Evolutionary conservation across 116 monocot genomes (phyloP).

Genomic region (Zostera marina): DNA sequence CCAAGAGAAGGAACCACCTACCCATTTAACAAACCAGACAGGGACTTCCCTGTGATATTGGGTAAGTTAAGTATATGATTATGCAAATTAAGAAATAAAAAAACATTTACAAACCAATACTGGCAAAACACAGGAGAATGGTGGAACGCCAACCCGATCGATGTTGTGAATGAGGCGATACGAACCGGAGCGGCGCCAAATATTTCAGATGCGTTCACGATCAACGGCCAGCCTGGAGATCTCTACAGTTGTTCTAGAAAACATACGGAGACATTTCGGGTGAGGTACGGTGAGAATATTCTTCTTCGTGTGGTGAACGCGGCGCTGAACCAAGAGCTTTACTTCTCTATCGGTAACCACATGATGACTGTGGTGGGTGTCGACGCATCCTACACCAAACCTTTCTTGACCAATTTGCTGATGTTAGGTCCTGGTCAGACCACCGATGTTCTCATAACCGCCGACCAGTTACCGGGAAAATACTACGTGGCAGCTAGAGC

Average conservation of each 20-base stretch:
- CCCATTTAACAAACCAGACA: conserved; percentile 31
- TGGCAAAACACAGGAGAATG: conserved; percentile 38
- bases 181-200: conserved; percentile 33
- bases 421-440: conserved; percentile 24
- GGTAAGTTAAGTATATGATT: conserved; percentile 10
- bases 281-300: conserved; percentile 28
- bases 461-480: background rate
- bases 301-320: conserved; percentile 28
- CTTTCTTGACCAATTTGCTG: conserved; percentile 8
- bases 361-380: conserved; percentile 16
- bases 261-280: conserved; percentile 22
- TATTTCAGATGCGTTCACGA: conserved; percentile 42
- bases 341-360: conserved; percentile 27
- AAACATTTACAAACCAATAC: no score
- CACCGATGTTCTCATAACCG: conserved; percentile 18
- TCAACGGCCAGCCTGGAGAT: conserved; percentile 69
- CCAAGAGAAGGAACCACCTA: conserved; percentile 16
- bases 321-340: conserved; percentile 25
- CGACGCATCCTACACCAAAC: conserved; percentile 19
- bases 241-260: conserved; percentile 39
- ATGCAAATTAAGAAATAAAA: background rate
- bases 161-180: conserved; percentile 15
- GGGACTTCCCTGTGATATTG: conserved; percentile 32
- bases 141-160: conserved; percentile 47
- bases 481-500: conserved; percentile 66